Evolutionary conservation across 257 asterid species (phyloP), one percentile per base, ranked within the genome.

Genomic region (Solanum lignicaule): DNA sequence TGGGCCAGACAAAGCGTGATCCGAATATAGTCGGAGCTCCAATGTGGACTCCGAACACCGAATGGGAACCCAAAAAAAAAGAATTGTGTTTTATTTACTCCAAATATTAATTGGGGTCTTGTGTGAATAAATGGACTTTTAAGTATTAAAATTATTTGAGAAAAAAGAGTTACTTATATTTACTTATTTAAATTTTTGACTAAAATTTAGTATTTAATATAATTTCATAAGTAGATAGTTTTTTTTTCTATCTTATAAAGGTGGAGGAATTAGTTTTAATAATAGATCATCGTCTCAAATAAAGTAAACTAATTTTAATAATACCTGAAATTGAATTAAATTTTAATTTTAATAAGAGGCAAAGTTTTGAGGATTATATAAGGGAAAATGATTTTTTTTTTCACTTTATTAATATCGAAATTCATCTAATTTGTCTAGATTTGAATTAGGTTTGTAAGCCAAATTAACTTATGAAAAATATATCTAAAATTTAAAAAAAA

Each of bases 21-120:
- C 4, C 12, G 1, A 0, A 39, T 39, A 9, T 39, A 9, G 12
- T 39, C 4, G 43, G 12, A 39, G 0, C 43, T 39, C 3, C 43
- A 39, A 39, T 39, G 0, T 39, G 43, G 43, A 0, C 43, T 0
- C 9, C 12, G 43, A 1, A 39, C 12, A 39, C 12, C 0, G 4
- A 13, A 0, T 39, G 46, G 1, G 9, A 39, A 39, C 43, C 46
- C 0, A 31, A 36, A 39, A 39, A 39, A 39, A 39, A 39, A 39
- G 13, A 39, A 39, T 9, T 39, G 13, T 39, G 1, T 39, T 39
- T 3, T 66, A 66, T 66, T 68, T 69, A 8, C 1, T 69, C 75
- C 38, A 29, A 29, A 9, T 36, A 72, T 33, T 72, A 72, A 72
- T 33, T 9, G 81, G 35, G 43, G 6, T 18, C 23, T 14, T 69